Percentiles rank a stretch among this genome's conserved stretches.
Evolutionary conservation across 345 rosid species (phyloP).

Genomic region (Hirschfeldia incana): DNA sequence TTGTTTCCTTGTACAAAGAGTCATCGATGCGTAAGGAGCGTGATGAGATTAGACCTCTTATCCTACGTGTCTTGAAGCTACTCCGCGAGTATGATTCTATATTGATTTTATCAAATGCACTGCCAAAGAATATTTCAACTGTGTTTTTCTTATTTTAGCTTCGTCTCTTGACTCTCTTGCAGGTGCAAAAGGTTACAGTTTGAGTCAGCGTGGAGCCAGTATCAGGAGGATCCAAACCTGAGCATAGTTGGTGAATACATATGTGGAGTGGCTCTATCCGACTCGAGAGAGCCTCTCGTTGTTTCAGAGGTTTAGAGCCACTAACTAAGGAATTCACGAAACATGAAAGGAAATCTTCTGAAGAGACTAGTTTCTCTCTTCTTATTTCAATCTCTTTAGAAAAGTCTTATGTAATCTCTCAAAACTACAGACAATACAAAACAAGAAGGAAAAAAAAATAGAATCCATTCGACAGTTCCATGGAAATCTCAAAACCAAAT

Average conservation of each 20-base stretch:
- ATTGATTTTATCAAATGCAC: constrained; percentile 9
- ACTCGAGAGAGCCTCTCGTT: constrained; percentile 1
- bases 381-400: constrained; percentile 20
- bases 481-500: constrained; percentile 25
- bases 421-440: constrained; percentile 33
- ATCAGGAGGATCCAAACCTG: constrained; percentile 65
- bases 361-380: neutral
- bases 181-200: constrained; percentile 75
- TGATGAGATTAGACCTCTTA: constrained; percentile 59
- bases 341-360: constrained; percentile 1
- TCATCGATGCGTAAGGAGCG: constrained; percentile 62
- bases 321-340: neutral
- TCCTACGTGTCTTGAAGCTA: constrained; percentile 57
- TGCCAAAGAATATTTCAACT: neutral
- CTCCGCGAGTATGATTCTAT: constrained; percentile 62
- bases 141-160: neutral
- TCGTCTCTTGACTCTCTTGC: neutral
- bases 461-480: neutral
- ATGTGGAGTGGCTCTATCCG: constrained; percentile 8
- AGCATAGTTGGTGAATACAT: constrained; percentile 23
- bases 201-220: constrained; percentile 65
- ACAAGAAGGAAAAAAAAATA: neutral
- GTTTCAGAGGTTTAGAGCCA: neutral
- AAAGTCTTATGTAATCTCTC: constrained; percentile 20
- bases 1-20: constrained; percentile 61